A percentile compares a stretch with the other conserved stretches of the same genome.
These are phyloP conservation scores for Porpolomopsis calyptriformis DNA, from an alignment of 768 basidiomycete species.

Conservation along the genomic window DNA sequence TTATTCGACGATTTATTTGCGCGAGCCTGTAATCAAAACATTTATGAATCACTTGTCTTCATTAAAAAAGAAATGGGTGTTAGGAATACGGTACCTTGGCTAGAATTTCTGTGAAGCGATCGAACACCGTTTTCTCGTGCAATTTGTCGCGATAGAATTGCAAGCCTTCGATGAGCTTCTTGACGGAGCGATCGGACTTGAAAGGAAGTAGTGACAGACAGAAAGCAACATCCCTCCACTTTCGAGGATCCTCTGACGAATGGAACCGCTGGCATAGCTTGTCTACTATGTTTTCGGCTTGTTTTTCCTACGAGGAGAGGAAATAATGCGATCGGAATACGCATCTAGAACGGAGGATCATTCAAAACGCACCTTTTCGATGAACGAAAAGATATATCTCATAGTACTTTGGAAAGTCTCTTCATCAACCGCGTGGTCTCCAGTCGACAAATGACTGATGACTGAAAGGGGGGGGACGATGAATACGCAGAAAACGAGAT, in stretches of 20 bases:
- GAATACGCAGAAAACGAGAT: constrained; percentile 4
- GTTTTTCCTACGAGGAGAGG: constrained; percentile 66
- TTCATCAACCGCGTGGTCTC: constrained; percentile 87
- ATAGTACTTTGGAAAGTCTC: constrained; percentile 87
- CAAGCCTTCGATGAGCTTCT: constrained; percentile 89
- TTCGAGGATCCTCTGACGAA: constrained; percentile 75
- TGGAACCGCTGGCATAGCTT: constrained; percentile 96
- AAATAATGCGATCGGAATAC: not conserved
- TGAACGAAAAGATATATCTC: constrained; percentile 90
- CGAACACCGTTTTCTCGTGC: constrained; percentile 75
- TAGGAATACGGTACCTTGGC: constrained; percentile 45
- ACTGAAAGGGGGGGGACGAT: constrained; percentile 33
- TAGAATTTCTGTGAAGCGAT: constrained; percentile 83
- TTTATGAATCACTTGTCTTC: not conserved
- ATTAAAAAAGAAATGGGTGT: not conserved
- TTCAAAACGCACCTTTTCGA: constrained; percentile 68
- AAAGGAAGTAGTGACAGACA: constrained; percentile 90
- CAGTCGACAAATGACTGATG: constrained; percentile 88
- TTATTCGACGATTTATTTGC: constrained; percentile 86
- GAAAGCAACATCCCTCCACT: constrained; percentile 97
- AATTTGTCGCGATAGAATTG: constrained; percentile 95
- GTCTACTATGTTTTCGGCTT: constrained; percentile 94
- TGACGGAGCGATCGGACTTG: constrained; percentile 93
- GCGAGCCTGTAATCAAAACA: constrained; percentile 46
- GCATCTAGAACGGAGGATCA: not conserved